phyloP scores from a whole-genome alignment of 345 rosid genomes.

The Raphanus raphanistrum region DNA sequence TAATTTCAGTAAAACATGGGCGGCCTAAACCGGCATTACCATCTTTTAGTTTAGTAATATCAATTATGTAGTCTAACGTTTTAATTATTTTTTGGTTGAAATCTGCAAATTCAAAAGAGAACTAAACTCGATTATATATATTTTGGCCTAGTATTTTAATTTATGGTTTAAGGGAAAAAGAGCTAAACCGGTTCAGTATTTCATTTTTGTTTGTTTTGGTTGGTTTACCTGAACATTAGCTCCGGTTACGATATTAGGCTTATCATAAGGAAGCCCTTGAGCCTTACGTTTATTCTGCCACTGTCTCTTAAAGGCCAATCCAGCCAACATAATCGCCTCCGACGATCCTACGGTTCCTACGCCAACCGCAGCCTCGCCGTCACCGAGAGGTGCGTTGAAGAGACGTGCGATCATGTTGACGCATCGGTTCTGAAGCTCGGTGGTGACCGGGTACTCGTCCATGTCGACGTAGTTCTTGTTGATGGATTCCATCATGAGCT shows the following conservation, averaged over 20 bases:
- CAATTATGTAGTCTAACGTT: not conserved
- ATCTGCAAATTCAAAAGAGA: not conserved
- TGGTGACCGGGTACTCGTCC: conserved; percentile 69
- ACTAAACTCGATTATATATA: not conserved
- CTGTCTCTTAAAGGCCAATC: conserved; percentile 58
- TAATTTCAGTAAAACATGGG: not conserved
- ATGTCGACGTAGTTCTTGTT: conserved; percentile 68
- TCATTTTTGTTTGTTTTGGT: not conserved
- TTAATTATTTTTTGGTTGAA: not conserved
- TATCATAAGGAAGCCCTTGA: conserved; percentile 53
- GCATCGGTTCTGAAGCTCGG: conserved; percentile 59
- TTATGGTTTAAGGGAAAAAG: not conserved
- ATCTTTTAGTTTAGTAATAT: not conserved
- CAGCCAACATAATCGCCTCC: conserved; percentile 66
- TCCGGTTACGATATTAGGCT: conserved; percentile 67
- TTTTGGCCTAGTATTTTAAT: not conserved
- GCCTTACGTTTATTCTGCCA: conserved; percentile 64
- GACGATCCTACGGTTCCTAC: conserved; percentile 69
- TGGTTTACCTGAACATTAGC: conserved; percentile 59
- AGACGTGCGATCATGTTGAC: conserved; percentile 47
- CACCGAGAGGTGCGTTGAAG: conserved; percentile 52
- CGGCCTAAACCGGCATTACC: not conserved
- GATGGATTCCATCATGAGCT: conserved; percentile 61
- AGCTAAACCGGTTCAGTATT: not conserved
- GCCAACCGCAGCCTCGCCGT: conserved; percentile 57